Conservation (phyloP, 352 stramenopile genomes). For the Pythium rishiriense region DNA sequence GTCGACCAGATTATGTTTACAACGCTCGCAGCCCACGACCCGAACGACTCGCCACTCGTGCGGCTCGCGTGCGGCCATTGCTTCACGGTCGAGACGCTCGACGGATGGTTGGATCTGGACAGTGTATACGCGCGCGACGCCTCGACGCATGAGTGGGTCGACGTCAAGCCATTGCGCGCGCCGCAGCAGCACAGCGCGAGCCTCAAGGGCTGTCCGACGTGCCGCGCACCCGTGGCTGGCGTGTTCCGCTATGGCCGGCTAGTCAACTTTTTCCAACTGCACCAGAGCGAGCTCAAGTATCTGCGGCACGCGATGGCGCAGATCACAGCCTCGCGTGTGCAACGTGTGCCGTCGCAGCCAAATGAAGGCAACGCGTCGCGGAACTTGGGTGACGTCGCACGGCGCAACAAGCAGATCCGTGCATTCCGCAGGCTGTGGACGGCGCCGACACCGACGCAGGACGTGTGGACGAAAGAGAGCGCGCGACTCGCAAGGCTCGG, state of each 20-base stretch:
- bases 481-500: slow-evolving; percentile 6
- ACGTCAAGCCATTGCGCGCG: background rate
- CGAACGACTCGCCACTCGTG: slow-evolving; percentile 66
- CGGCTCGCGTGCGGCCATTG: slow-evolving; percentile 67
- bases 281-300: slow-evolving; percentile 47
- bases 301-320: slow-evolving; percentile 5
- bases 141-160: background rate
- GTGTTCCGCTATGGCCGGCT: slow-evolving; percentile 47
- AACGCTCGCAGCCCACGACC: slow-evolving; percentile 51
- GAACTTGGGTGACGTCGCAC: no score
- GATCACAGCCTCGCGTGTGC: background rate
- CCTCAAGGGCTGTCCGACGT: slow-evolving; percentile 39
- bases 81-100: slow-evolving; percentile 68
- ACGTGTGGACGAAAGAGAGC: slow-evolving; percentile 10
- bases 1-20: slow-evolving; percentile 68
- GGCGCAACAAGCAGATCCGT: background rate
- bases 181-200: background rate
- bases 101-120: slow-evolving; percentile 53
- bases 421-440: background rate
- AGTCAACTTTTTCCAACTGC: slow-evolving; percentile 41
- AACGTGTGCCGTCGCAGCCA: background rate
- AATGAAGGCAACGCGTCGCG: background rate
- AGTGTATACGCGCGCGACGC: slow-evolving; percentile 32
- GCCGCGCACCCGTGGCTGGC: slow-evolving; percentile 39
- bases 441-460: slow-evolving; percentile 9